phyloP scores from a whole-genome alignment of 495 filamentous ascomycete species.

The Xylaria intraflava region DNA sequence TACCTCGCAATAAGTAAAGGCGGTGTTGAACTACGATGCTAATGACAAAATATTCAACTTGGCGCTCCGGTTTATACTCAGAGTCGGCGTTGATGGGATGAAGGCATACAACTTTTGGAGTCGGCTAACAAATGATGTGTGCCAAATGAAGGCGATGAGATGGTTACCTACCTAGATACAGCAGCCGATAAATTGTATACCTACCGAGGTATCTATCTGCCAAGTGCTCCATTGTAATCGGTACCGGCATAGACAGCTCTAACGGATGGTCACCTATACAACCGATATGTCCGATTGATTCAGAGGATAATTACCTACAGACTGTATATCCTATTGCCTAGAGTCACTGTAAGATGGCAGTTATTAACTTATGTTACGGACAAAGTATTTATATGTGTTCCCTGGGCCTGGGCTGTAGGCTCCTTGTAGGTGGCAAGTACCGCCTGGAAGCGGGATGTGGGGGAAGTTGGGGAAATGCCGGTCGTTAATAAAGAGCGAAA shows the following conservation, averaged over 20 bases:
- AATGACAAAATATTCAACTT: not conserved
- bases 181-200: too few relatives aligned
- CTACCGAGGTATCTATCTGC: too few relatives aligned
- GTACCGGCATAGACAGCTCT: not conserved
- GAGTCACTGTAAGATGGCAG: too few relatives aligned
- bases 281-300: too few relatives aligned
- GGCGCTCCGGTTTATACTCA: not conserved
- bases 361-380: too few relatives aligned
- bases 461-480: slow-evolving; percentile 5
- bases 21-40: slow-evolving; percentile 77
- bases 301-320: too few relatives aligned
- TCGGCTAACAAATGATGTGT: not conserved
- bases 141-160: not conserved
- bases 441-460: not conserved
- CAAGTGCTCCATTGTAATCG: not conserved
- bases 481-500: not conserved
- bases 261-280: too few relatives aligned
- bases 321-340: too few relatives aligned
- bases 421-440: not conserved
- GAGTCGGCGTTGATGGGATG: slow-evolving; percentile 17
- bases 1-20: slow-evolving; percentile 84
- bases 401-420: not conserved
- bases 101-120: not conserved
- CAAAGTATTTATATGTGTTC: too few relatives aligned
- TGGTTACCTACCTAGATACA: not conserved